phyloP scores from a whole-genome alignment of 371 early-diverging fungal genomes.

The Funneliformis caledonium region DNA sequence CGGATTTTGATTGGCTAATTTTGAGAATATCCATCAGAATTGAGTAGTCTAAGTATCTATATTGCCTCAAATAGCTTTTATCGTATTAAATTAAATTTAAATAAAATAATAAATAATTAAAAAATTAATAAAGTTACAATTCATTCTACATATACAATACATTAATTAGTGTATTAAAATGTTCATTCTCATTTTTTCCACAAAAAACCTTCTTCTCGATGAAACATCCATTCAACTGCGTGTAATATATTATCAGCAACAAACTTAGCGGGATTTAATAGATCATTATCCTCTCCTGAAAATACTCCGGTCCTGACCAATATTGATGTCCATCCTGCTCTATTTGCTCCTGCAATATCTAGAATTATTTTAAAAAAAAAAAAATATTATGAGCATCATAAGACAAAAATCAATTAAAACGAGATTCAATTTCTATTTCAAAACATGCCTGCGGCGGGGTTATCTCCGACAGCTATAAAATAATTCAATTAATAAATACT shows the following conservation, averaged over 20 bases:
- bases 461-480: constrained; percentile 72
- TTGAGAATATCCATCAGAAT: no score
- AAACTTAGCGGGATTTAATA: constrained; percentile 55
- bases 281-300: constrained; percentile 54
- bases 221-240: constrained; percentile 65
- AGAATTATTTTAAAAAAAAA: constrained; percentile 40
- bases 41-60: no score
- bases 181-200: no score
- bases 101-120: no score
- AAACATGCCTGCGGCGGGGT: constrained; percentile 59
- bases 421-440: not conserved
- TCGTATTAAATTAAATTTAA: no score
- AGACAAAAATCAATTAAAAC: not conserved
- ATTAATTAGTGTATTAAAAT: no score
- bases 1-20: no score
- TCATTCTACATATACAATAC: no score
- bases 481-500: no score
- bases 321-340: constrained; percentile 79
- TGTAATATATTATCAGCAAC: constrained; percentile 72
- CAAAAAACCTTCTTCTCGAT: constrained; percentile 37
- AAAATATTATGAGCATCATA: not conserved
- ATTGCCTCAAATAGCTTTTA: no score
- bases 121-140: no score
- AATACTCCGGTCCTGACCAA: constrained; percentile 87
- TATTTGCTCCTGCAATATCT: constrained; percentile 84